Evolutionary conservation across 805 yeast species (phyloP), one percentile per base, ranked within the genome.

Genomic region (Spathaspora boniae): DNA sequence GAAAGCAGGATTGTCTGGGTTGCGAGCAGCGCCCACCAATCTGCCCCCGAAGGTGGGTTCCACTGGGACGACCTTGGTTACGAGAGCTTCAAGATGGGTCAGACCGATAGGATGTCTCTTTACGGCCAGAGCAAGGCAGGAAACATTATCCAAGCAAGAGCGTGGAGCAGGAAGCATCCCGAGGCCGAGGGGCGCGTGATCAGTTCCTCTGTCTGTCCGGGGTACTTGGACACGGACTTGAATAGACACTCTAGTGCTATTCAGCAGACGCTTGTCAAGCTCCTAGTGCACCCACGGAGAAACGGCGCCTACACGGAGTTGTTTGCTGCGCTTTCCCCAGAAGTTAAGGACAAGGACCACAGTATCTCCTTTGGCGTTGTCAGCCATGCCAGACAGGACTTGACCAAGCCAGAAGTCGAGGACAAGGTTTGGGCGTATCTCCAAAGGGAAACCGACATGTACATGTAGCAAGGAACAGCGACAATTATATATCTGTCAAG

Each of bases 91-190:
- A 32, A 32, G 15, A 17, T 16, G 4, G 22, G 40, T 44, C 36
- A 36, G 12, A 22, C 27, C 9, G 15, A 17, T 4, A 11, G 24
- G 33, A 5, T 45, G 48, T 16, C 46, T 49, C 22, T 46, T 9
- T 70, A 74, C 44, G 68, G 63, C 4, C 72, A 68, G 46, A 59
- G 70, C 18, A 74, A 74, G 50, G 71, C 74, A 1, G 56, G 62
- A 21, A 56, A 57, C 34, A 44, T 61, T 19, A 54, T 60, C 29
- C 65, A 63, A 44, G 53, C 70, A 1, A 47, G 52, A 11, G 48
- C 53, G 29, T 70, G 70, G 68, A 43, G 60, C 1, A 38, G 41
- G 28, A 27, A 47, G 15, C 61, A 67, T 31, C 41, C 47, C 3
- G 45, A 56, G 5, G 19, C 25, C 26, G 20, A 17, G 21, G 47